Base-by-base conservation (phyloP, 164 flowering plant species). In the Aristolochia contorta region DNA sequence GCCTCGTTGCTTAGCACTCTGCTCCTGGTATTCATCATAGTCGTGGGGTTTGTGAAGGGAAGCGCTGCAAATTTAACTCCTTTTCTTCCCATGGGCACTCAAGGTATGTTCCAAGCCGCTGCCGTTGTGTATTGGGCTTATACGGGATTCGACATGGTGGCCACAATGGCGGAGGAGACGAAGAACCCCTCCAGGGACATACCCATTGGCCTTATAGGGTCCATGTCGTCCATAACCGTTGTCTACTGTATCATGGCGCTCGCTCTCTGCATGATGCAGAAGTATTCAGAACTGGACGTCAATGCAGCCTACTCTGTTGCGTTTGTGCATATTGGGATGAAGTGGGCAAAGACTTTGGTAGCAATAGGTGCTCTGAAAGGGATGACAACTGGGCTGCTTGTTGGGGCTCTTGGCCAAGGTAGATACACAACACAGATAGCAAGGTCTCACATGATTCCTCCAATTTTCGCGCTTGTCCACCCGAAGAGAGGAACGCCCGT, bases 141-240 rank as follows among this genome's bases (percentile, higher is more conserved):
- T 41, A 82, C 88, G 0, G 92, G 96, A 16, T 89, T 89, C 57
- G 94, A 89, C 60, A 76, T 79, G 83, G 81, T 87, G 12, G 94
- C 97, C 2, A 89, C 87, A 5, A 71, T 89, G 94, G 96, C 91
- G 0, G 96, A 89, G 59, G 96, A 89, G 58, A 84, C 94, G 0
- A 82, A 82, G 74, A 58, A 68, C 6, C 96, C 96, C 0, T 64
- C 87, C 0, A 76, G 72, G 63, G 96, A 86, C 62, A 86, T 89
- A 24, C 94, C 96, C 0, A 15, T 87, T 4, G 96, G 96, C 4
- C 67, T 87, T 33, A 74, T 84, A 12, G 94, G 91, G 13, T 84
- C 91, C 0, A 86, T 86, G 94, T 68, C 84, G 2, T n/a, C 77
- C 61, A 82, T 89, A 59, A 83, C 84, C 8, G 69, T 85, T 22